These are phyloP conservation scores for Leptographium procerum DNA, from an alignment of 2,329 filamentous ascomycete genomes.

Conservation along the genomic window DNA sequence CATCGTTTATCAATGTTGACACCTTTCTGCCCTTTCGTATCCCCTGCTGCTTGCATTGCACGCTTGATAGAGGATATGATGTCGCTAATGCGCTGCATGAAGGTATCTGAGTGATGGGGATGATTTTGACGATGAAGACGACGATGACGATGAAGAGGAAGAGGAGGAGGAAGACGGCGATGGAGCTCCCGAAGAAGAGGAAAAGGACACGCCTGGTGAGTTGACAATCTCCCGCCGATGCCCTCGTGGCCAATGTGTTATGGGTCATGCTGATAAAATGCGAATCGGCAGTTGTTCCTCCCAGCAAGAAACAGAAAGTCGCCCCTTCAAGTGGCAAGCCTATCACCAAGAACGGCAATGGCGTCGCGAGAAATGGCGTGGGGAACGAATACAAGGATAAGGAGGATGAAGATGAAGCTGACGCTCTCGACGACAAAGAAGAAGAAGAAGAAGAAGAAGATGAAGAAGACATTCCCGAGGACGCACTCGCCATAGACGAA, in stretches of 20 bases:
- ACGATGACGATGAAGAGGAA: constrained; percentile 20
- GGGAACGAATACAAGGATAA: constrained; percentile 14
- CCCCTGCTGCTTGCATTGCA: background rate
- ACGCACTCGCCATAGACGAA: constrained; percentile 21
- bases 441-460: constrained; percentile 16
- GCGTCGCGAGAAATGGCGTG: constrained; percentile 11
- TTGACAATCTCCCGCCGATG: background rate
- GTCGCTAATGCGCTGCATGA: background rate
- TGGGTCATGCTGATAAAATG: constrained; percentile 13
- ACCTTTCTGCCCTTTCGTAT: background rate
- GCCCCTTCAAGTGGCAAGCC: background rate
- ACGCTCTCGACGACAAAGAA: too few relatives aligned
- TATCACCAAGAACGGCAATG: constrained; percentile 2
- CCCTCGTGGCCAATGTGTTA: background rate
- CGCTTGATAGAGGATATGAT: background rate
- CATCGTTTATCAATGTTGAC: background rate
- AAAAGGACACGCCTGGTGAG: constrained; percentile 5
- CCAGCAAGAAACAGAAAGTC: constrained; percentile 42
- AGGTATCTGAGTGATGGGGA: constrained; percentile 17
- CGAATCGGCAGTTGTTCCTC: constrained; percentile 22
- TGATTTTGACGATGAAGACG: constrained; percentile 18
- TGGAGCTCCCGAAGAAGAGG: constrained; percentile 23
- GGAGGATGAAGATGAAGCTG: constrained; percentile 16
- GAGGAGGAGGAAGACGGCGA: constrained; percentile 29
- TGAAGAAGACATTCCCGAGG: constrained; percentile 16